A percentile compares a stretch with the other conserved stretches of the same genome.
Conservation (phyloP, 1,139 yeast genomes). For the Blastobotrys serpentis region DNA sequence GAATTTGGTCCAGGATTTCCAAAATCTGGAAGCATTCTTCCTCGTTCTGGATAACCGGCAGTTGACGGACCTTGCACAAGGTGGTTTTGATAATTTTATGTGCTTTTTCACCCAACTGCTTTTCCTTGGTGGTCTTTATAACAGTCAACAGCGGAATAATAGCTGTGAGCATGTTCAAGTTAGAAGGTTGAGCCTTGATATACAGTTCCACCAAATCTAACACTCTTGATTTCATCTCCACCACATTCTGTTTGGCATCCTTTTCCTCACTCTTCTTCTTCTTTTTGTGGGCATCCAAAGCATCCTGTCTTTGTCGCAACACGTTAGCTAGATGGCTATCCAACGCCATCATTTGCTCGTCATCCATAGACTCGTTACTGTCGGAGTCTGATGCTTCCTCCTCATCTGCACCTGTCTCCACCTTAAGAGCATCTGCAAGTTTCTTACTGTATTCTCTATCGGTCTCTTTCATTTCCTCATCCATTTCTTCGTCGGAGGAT, state of each 20-base stretch:
- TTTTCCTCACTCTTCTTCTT: slow-evolving; percentile 44
- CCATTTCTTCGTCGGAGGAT: slow-evolving; percentile 38
- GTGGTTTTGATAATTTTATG: slow-evolving; percentile 65
- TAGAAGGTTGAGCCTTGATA: slow-evolving; percentile 48
- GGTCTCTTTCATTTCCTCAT: slow-evolving; percentile 48
- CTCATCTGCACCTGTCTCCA: slow-evolving; percentile 35
- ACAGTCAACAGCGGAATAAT: slow-evolving; percentile 61
- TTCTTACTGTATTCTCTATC: slow-evolving; percentile 65
- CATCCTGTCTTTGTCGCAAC: slow-evolving; percentile 59
- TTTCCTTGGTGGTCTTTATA: slow-evolving; percentile 67
- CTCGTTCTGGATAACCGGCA: slow-evolving; percentile 24
- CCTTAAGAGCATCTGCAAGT: slow-evolving; percentile 74
- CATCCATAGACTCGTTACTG: slow-evolving; percentile 86
- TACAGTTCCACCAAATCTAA: slow-evolving; percentile 73
- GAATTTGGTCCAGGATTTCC: slow-evolving; percentile 35
- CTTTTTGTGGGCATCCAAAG: slow-evolving; percentile 27
- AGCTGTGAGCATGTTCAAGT: slow-evolving; percentile 45
- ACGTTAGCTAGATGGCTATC: slow-evolving; percentile 82
- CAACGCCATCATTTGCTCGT: slow-evolving; percentile 94
- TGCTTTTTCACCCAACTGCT: slow-evolving; percentile 68
- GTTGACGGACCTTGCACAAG: slow-evolving; percentile 52
- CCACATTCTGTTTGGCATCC: slow-evolving; percentile 80
- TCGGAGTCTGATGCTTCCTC: slow-evolving; percentile 43
- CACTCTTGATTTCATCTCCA: slow-evolving; percentile 73
- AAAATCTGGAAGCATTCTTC: slow-evolving; percentile 20